phyloP scores from a whole-genome alignment of 2,329 filamentous ascomycete genomes.

The Colletotrichum euphorbiae region DNA sequence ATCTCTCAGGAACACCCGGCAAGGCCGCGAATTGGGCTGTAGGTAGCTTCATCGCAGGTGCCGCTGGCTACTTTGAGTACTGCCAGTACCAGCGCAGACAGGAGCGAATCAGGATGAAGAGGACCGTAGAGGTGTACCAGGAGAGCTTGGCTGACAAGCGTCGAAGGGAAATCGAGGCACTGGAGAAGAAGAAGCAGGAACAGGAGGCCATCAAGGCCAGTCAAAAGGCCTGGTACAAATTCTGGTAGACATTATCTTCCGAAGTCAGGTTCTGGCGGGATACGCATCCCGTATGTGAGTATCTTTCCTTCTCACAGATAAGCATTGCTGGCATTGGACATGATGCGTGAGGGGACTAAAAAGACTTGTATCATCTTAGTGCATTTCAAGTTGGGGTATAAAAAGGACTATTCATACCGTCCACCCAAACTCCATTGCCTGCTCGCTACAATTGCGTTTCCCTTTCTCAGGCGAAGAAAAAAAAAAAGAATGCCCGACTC shows the following conservation, averaged over 20 bases:
- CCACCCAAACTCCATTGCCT: slow-evolving; percentile 5
- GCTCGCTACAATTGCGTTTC: neutral
- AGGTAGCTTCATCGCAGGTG: slow-evolving; percentile 76
- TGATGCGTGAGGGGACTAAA: neutral
- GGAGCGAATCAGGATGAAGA: slow-evolving; percentile 86
- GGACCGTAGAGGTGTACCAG: slow-evolving; percentile 76
- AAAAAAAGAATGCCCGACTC: slow-evolving; percentile 4
- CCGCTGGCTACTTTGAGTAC: slow-evolving; percentile 83
- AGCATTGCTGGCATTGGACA: slow-evolving; percentile 5
- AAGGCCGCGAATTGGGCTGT: slow-evolving; percentile 88
- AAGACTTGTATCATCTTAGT: slow-evolving; percentile 27
- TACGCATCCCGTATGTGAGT: neutral
- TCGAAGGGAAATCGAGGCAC: slow-evolving; percentile 56
- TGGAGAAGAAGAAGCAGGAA: slow-evolving; percentile 44
- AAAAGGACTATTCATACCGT: slow-evolving; percentile 36
- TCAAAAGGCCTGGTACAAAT: slow-evolving; percentile 64
- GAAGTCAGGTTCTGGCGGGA: neutral
- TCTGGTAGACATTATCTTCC: slow-evolving; percentile 57
- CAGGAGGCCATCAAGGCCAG: slow-evolving; percentile 49
- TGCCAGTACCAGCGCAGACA: slow-evolving; percentile 80
- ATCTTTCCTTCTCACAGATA: neutral
- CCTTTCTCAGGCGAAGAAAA: neutral
- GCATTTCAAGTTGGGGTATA: slow-evolving; percentile 34
- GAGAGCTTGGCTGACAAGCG: slow-evolving; percentile 58
- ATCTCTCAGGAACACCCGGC: slow-evolving; percentile 53